Conservation (phyloP, 2,329 filamentous ascomycete species). For the Calonectria pteridis region DNA sequence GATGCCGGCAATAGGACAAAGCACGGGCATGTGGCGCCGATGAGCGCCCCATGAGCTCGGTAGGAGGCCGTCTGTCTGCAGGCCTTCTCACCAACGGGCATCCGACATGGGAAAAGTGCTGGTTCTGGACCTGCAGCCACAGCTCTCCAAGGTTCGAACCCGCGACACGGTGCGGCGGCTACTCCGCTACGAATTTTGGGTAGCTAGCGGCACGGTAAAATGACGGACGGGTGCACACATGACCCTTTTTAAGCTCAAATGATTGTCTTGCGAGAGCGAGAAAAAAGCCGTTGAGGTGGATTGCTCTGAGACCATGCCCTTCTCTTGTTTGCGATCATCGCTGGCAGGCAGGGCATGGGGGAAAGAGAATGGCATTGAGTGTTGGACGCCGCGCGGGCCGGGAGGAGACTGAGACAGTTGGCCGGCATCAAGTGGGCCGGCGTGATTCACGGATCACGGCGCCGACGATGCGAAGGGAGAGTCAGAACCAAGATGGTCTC, state of each 20-base stretch:
- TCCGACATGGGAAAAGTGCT: not conserved
- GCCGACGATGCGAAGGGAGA: constrained; percentile 1
- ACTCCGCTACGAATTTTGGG: not conserved
- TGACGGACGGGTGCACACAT: constrained; percentile 2
- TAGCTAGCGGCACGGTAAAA: not conserved
- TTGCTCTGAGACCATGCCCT: not conserved
- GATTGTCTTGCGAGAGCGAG: constrained; percentile 9
- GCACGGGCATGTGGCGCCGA: constrained; percentile 5
- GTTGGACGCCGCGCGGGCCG: constrained; percentile 14
- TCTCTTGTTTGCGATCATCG: not conserved
- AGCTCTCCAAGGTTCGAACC: not conserved
- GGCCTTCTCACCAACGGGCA: constrained; percentile 21
- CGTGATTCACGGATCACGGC: constrained; percentile 15
- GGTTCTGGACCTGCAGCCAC: constrained; percentile 15
- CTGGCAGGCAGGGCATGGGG: not conserved
- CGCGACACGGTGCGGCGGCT: constrained; percentile 4
- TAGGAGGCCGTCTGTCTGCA: not conserved
- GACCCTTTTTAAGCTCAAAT: constrained; percentile 1
- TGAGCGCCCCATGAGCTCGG: not conserved
- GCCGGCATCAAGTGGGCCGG: constrained; percentile 16
- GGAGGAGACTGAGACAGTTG: constrained; percentile 28
- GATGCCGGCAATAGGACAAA: not conserved
- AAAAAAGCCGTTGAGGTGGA: not conserved
- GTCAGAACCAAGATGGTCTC: constrained; percentile 2
- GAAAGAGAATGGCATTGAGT: constrained; percentile 1